These are phyloP conservation scores for Colletotrichum horii DNA, from an alignment of 2,329 filamentous ascomycete species.

Conservation along the genomic window DNA sequence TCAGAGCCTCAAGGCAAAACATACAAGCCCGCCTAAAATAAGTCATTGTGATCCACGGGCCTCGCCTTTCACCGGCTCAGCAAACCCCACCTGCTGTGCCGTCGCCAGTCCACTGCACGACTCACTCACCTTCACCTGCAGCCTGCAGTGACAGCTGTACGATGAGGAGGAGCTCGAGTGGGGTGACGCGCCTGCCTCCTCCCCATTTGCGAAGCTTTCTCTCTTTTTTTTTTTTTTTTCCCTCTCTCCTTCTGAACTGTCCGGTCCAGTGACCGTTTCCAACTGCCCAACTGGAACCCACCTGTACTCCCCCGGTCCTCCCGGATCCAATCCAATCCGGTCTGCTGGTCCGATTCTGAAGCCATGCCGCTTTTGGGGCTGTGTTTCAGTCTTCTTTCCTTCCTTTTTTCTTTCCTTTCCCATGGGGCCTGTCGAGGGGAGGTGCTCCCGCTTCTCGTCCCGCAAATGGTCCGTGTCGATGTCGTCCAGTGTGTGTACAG, in stretches of 20 bases:
- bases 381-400: constrained; percentile 11
- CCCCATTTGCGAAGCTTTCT: neutral
- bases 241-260: neutral
- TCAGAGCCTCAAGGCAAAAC: constrained; percentile 16
- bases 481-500: neutral
- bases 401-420: neutral
- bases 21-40: neutral
- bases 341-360: constrained; percentile 2
- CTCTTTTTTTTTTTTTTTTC: too few species aligned
- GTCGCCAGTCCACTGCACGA: neutral
- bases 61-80: neutral
- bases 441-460: neutral
- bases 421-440: neutral
- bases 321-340: constrained; percentile 7
- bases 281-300: neutral
- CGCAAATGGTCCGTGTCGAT: neutral
- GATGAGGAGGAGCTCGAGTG: constrained; percentile 1
- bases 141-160: constrained; percentile 6
- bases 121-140: neutral
- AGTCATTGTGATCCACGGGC: constrained; percentile 5
- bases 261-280: neutral
- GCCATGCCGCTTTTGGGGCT: neutral
- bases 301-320: neutral
- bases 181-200: neutral
- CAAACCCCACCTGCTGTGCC: neutral